Percentiles rank a stretch among this genome's conserved stretches.
phyloP scores from a whole-genome alignment of 805 yeast species.

The Lipomyces sp. region DNA sequence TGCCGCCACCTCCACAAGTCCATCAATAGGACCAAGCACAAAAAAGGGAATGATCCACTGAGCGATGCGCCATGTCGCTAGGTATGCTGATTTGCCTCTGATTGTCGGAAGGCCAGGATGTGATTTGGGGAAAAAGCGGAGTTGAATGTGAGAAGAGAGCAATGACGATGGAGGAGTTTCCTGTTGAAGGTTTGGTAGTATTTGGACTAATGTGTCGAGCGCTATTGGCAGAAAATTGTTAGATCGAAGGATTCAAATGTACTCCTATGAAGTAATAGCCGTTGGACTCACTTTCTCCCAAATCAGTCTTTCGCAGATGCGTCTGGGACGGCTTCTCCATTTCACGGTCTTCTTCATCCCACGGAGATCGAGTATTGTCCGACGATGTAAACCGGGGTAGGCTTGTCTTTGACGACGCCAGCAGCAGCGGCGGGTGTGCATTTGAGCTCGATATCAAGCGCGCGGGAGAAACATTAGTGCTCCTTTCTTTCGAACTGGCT shows the following conservation, averaged over 20 bases:
- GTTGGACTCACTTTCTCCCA: conserved; percentile 10
- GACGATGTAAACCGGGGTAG: too few relatives aligned
- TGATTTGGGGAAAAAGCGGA: conserved; percentile 25
- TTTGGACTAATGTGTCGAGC: conserved; percentile 13
- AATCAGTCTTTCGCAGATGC: conserved; percentile 14
- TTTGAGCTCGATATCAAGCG: too few relatives aligned
- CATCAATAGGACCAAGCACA: conserved; percentile 27
- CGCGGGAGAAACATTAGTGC: too few relatives aligned
- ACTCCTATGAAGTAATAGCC: background rate
- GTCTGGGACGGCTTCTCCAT: too few relatives aligned
- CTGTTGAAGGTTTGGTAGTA: conserved; percentile 24
- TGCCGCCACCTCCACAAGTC: conserved; percentile 22
- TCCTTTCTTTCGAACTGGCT: too few relatives aligned
- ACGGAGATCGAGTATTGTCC: too few relatives aligned
- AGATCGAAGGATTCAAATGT: background rate
- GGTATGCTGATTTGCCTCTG: conserved; percentile 22
- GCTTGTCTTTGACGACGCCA: too few relatives aligned
- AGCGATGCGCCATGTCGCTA: conserved; percentile 26
- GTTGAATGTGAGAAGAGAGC: conserved; percentile 24
- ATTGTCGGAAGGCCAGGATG: conserved; percentile 28
- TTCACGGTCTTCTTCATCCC: too few relatives aligned
- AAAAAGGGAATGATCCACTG: conserved; percentile 26
- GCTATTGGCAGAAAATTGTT: conserved; percentile 3
- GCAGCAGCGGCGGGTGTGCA: too few relatives aligned
- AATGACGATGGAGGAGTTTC: conserved; percentile 18